Evolutionary conservation across 2,329 filamentous ascomycete genomes (phyloP).

Genomic region (Daldinia sp.): DNA sequence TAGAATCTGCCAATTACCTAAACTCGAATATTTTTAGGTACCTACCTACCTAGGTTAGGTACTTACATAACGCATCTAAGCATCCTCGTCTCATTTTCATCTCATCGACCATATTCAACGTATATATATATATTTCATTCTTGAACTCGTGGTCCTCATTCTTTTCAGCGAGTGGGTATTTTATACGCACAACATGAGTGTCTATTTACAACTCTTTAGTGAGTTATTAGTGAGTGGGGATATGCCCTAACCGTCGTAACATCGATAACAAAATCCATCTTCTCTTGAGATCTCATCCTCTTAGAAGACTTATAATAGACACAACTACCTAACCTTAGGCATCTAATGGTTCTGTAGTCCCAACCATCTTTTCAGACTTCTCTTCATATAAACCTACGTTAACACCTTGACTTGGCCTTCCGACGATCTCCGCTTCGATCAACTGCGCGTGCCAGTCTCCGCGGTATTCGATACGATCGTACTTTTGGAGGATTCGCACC

Average conservation of each 20-base stretch:
- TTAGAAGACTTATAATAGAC: background rate
- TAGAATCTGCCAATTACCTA: too few species aligned
- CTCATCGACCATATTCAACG: background rate
- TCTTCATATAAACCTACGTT: slow-evolving; percentile 51
- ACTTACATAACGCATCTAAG: too few species aligned
- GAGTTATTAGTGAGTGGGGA: too few species aligned
- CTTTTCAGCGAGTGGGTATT: background rate
- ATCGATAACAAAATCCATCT: background rate
- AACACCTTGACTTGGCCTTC: slow-evolving; percentile 54
- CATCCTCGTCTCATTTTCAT: too few species aligned
- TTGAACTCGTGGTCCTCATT: background rate
- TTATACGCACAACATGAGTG: background rate
- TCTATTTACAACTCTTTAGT: background rate
- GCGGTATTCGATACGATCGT: slow-evolving; percentile 60
- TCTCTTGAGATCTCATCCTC: background rate
- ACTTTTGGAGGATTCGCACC: slow-evolving; percentile 66
- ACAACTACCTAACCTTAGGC: background rate
- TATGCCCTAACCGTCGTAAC: background rate
- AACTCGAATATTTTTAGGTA: background rate
- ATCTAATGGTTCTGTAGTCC: background rate
- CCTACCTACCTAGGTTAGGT: too few species aligned
- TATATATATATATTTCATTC: background rate
- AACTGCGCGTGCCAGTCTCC: slow-evolving; percentile 56
- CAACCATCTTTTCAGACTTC: background rate
- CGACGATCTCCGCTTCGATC: slow-evolving; percentile 56